phyloP scores from a whole-genome alignment of 192 early-diverging fungal genomes.

The Martensiomyces pterosporus region DNA sequence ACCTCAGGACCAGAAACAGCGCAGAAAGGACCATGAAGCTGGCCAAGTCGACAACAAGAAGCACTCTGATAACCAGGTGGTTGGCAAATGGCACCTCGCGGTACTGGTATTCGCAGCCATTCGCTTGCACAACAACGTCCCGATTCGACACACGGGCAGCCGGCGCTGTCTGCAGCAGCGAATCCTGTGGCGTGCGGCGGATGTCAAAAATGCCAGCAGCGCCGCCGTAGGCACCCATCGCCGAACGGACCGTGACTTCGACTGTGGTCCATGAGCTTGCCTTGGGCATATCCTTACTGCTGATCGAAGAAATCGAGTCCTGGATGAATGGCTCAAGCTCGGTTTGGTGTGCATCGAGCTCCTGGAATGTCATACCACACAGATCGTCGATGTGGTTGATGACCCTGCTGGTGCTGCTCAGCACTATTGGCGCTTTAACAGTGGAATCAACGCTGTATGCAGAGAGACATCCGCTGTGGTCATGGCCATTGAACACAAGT shows the following conservation, averaged over 20 bases:
- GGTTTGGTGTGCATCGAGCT: conserved; percentile 21
- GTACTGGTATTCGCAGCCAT: conserved; percentile 47
- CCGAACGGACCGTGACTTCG: conserved; percentile 59
- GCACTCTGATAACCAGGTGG: conserved; percentile 45
- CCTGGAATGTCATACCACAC: conserved; percentile 21
- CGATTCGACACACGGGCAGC: conserved; percentile 3
- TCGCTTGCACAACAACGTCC: conserved; percentile 2
- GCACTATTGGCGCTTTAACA: conserved; percentile 4
- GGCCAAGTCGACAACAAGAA: conserved; percentile 34
- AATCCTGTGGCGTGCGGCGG: neutral
- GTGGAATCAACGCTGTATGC: conserved; percentile 22
- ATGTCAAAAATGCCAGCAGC: conserved; percentile 62
- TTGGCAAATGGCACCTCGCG: conserved; percentile 46
- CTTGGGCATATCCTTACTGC: neutral
- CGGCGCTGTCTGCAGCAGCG: neutral
- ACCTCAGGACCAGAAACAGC: conserved; percentile 7
- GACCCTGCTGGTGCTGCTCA: conserved; percentile 5
- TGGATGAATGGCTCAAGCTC: conserved; percentile 22
- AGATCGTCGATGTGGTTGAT: conserved; percentile 12
- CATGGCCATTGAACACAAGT: conserved; percentile 61
- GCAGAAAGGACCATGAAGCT: conserved; percentile 15
- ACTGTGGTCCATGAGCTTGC: conserved; percentile 20
- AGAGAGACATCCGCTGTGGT: conserved; percentile 59
- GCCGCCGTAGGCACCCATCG: conserved; percentile 60
- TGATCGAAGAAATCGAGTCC: conserved; percentile 7